Base-by-base conservation (phyloP, 169 alveolate genomes). In the Cryptosporidium xiaoi region DNA sequence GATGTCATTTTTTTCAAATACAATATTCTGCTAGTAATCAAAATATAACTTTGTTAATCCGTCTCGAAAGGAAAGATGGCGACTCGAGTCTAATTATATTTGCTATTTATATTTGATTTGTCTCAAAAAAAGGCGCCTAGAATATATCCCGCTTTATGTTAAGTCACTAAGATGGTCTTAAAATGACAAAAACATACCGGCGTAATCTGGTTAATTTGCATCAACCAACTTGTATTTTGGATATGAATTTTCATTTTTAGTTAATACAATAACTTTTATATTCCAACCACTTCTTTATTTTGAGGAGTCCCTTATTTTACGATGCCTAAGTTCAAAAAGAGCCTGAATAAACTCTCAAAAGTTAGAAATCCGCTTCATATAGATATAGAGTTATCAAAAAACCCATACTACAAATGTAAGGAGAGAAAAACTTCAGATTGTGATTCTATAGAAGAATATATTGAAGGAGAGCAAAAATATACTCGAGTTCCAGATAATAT, bases 331-430 rank as follows among this genome's bases (percentile, higher is more conserved):
- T 44, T 60, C 34, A 60, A 29, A 62, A 71, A 29, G 18, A 60
- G 29, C 20, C 27, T 36, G 51, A 77, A 16, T 40, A 77, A 77
- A 51, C 64, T 36, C 27, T 60, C 51, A 58, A 77, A 44, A 27
- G 51, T 34, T 20, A 56, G 71, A 36, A 77, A 77, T 36, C 87
- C 87, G 12, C 65, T 77, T 15, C 77, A 77, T 77, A 29, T 77
- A n/a, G 87, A 77, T 36, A 77, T 77, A 18, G 87, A 77, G 50
- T 69, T 51, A 18, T 60, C 83, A 51, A 69, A 15, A n/a, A 34
- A 64, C 12, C 83, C 83, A 3, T 77, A 62, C 36, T 77, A 4
- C 1, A 62, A 46, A 36, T 34, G 16, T 27, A 56, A 36, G 13
- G 18, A 20, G 2, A 48, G 36, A 40, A 20, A 0, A 0, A 16